Evolutionary conservation across 495 filamentous ascomycete species (phyloP).

Genomic region (Aspergillus egyptiacus): DNA sequence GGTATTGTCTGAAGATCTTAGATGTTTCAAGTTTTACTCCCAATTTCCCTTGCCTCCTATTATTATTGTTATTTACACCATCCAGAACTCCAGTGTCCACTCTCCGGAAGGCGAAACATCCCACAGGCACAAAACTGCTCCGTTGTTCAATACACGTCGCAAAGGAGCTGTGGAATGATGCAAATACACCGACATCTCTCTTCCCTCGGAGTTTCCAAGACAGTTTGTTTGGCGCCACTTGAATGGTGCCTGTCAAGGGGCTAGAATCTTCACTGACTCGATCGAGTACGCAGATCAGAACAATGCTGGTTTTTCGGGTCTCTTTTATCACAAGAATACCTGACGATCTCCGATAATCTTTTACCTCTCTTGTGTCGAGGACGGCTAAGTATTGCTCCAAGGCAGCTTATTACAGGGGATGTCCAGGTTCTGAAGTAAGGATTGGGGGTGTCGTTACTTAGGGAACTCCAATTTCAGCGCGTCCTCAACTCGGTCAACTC

Average conservation of each 20-base stretch:
- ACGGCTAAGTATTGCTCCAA: too few relatives aligned
- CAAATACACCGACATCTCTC: neutral
- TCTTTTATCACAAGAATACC: too few relatives aligned
- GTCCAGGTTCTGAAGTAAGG: too few relatives aligned
- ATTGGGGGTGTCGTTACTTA: too few relatives aligned
- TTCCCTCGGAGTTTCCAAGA: neutral
- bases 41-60: neutral
- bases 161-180: neutral
- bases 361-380: neutral
- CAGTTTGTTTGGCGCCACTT: slow-evolving; percentile 9
- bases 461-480: too few relatives aligned
- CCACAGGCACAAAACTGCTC: too few relatives aligned
- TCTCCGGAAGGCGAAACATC: too few relatives aligned
- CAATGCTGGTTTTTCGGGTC: neutral
- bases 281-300: slow-evolving; percentile 1
- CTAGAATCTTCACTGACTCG: neutral
- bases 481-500: too few relatives aligned
- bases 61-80: neutral
- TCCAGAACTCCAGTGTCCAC: neutral
- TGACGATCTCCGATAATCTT: too few relatives aligned
- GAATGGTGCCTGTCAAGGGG: neutral
- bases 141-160: neutral
- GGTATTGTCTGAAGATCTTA: slow-evolving; percentile 9
- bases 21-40: neutral
- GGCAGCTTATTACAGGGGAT: too few relatives aligned